phyloP scores from a whole-genome alignment of 2,329 filamentous ascomycete genomes.

The Dryadomyces quercus-mongolicae region DNA sequence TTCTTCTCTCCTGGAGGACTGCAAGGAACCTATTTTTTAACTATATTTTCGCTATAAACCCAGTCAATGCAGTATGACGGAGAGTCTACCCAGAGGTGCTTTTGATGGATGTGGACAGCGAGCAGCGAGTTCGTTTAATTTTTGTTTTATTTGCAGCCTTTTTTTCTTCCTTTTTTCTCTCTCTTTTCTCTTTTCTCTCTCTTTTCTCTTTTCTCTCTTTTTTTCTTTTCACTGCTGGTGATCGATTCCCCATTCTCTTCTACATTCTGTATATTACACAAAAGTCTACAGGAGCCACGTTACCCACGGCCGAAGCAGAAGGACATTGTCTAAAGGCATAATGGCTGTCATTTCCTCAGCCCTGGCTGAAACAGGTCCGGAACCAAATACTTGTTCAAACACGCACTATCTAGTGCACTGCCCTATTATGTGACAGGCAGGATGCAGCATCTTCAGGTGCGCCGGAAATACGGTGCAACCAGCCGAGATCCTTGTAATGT shows the following conservation, averaged over 20 bases:
- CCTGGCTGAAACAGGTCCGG: not conserved
- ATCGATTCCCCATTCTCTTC: slow-evolving; percentile 1
- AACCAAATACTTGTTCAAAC: not conserved
- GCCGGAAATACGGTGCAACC: too few relatives aligned
- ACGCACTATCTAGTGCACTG: too few relatives aligned
- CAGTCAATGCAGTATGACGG: too few relatives aligned
- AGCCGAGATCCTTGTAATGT: too few relatives aligned
- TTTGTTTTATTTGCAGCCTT: not conserved
- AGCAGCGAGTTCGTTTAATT: not conserved
- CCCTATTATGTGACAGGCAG: too few relatives aligned
- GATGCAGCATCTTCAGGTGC: too few relatives aligned
- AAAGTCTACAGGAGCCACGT: not conserved
- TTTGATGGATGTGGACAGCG: too few relatives aligned
- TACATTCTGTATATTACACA: not conserved
- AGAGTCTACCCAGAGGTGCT: too few relatives aligned
- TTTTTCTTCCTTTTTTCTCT: not conserved
- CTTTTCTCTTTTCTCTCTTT: not conserved
- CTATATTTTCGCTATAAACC: too few relatives aligned
- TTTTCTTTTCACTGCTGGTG: not conserved
- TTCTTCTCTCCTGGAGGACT: not conserved
- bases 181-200: not conserved
- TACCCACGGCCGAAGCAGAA: too few relatives aligned
- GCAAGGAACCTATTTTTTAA: not conserved
- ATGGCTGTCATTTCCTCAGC: not conserved
- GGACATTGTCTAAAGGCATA: too few relatives aligned